Evolutionary conservation across 2,329 filamentous ascomycete genomes (phyloP).

Genomic region (Domatiomyces catenatus): DNA sequence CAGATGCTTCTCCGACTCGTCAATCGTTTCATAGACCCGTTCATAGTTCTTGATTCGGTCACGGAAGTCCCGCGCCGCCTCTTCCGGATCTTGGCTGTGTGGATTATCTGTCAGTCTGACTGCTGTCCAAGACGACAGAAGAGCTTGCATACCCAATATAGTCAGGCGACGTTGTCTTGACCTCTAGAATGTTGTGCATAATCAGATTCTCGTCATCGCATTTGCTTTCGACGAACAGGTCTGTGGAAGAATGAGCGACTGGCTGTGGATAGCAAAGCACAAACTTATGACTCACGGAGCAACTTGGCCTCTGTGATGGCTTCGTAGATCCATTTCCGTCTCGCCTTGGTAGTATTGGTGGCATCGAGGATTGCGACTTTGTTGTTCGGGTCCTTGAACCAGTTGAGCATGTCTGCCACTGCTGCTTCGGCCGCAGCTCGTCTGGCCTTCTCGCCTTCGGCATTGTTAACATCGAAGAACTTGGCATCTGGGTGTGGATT

Average conservation of each 20-base stretch:
- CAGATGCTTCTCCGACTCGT: conserved; percentile 70
- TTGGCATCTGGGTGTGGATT: conserved; percentile 82
- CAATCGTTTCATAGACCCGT: conserved; percentile 87
- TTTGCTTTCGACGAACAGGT: conserved; percentile 90
- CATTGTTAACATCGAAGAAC: conserved; percentile 86
- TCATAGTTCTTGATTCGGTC: conserved; percentile 95
- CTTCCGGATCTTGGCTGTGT: conserved; percentile 73
- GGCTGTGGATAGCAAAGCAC: background rate
- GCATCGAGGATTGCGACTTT: conserved; percentile 90
- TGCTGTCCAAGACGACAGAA: background rate
- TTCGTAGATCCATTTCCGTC: conserved; percentile 82
- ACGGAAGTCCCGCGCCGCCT: conserved; percentile 78
- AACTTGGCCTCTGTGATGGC: conserved; percentile 59
- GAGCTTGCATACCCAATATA: conserved; percentile 41
- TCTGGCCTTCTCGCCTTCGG: conserved; percentile 77
- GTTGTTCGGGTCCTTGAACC: conserved; percentile 65
- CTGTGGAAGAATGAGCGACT: conserved; percentile 22
- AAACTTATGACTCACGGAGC: conserved; percentile 31
- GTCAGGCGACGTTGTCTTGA: conserved; percentile 92
- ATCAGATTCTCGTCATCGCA: conserved; percentile 93
- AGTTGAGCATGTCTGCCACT: conserved; percentile 81
- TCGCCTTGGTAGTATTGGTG: conserved; percentile 84
- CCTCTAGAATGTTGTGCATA: conserved; percentile 94
- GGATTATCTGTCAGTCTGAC: background rate
- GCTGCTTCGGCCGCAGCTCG: conserved; percentile 81